Base-by-base conservation (phyloP, 2,329 filamentous ascomycete species). In the Alternaria arborescens region DNA sequence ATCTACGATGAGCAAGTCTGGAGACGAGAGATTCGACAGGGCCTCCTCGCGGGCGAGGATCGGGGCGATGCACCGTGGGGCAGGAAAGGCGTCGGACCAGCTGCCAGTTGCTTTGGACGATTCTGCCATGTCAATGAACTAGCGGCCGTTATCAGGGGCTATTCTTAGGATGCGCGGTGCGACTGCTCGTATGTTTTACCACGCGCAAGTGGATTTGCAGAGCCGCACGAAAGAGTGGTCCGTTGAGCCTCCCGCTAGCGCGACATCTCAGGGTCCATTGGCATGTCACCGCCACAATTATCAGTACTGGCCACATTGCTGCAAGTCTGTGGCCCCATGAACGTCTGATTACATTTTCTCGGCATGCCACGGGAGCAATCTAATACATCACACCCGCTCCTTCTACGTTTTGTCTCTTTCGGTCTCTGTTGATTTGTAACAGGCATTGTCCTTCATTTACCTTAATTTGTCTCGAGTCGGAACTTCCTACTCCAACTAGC, bases 31-130 rank as follows among this genome's bases (percentile, higher is more conserved):
- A 22, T 61, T 52, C 54, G 74, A 72, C 51, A 80, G 69, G 14
- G 72, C 80, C 18, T 73, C 73, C 24, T 77, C 72, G 53, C 74
- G 75, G 52, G 80, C 71, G 64, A 82, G 76, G 58, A 78, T 55
- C 16, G 77, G 72, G 28, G 80, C 78, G 8, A 76, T 79, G 50
- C 69, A 58, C 46, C 71, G 74, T 32, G 81, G 80, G 18, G 73
- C 65, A 10, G 81, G 80, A 67, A 82, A 82, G 59, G 77, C 73
- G 54, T 80, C 78, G 48, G 79, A 74, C 81, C 80, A 82, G 41
- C 64, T 71, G 22, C 51, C 58, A 11, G 68, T 44, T 8, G 65
- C 26, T 42, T 66, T 70, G 12, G 63, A 16, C 24, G 62, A 22
- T 28, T 70, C 68, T 41, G 71, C 38, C 71, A 73, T 74, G 50